These are phyloP conservation scores for Cladophialophora psammophila DNA, from an alignment of 2,329 filamentous ascomycete genomes.

Conservation along the genomic window DNA sequence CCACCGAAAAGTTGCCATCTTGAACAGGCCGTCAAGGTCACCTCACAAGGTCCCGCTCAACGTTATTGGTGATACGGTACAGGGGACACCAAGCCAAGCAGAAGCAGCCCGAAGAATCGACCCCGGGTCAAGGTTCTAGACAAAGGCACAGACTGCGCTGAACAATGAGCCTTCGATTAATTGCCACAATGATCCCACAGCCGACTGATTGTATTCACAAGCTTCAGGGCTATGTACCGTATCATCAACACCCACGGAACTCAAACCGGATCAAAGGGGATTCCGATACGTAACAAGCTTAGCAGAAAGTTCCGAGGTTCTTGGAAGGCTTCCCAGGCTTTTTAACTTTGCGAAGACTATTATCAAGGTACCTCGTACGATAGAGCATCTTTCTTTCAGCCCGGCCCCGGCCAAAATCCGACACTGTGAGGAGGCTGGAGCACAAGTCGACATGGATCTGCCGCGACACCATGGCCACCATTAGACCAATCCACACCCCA, in stretches of 20 bases:
- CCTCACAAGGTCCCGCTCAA: not conserved
- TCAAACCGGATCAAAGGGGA: not conserved
- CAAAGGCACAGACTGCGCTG: not conserved
- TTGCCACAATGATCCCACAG: not conserved
- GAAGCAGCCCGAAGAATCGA: not conserved
- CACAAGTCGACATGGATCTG: conserved; percentile 19
- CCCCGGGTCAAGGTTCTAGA: not conserved
- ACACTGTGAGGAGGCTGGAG: not conserved
- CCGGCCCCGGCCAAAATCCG: conserved; percentile 5
- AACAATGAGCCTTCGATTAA: not conserved
- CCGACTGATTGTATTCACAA: not conserved
- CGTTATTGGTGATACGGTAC: not conserved
- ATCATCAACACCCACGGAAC: not conserved
- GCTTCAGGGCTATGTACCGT: not conserved
- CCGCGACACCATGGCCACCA: conserved; percentile 12
- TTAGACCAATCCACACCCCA: conserved; percentile 18
- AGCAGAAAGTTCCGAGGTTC: not conserved
- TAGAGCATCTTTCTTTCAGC: not conserved
- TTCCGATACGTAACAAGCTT: not conserved
- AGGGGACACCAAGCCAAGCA: not conserved
- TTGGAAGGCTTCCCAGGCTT: too few species aligned
- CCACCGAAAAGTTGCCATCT: not conserved
- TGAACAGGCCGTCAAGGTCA: not conserved
- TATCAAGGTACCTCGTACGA: not conserved
- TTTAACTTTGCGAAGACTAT: conserved; percentile 1